These are phyloP conservation scores for Lentinula novae-zelandiae DNA, from an alignment of 1,284 basidiomycete species.

Conservation along the genomic window DNA sequence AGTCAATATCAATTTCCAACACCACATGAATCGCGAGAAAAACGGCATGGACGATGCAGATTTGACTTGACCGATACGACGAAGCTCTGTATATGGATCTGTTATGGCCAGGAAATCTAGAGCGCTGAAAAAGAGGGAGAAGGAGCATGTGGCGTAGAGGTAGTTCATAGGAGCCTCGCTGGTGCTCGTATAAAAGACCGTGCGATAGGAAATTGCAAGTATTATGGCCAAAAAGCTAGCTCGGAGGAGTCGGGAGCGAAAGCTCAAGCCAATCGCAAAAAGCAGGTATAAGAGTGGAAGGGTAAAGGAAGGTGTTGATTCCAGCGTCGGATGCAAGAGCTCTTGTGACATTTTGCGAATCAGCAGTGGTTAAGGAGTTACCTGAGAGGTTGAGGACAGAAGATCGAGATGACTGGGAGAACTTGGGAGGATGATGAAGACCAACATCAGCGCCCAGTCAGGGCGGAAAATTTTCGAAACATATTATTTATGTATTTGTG, in stretches of 20 bases:
- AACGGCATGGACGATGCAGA: conserved; percentile 16
- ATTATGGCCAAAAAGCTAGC: not conserved
- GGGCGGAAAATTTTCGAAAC: too few species aligned
- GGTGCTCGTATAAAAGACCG: not conserved
- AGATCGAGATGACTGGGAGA: too few species aligned
- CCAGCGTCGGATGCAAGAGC: not conserved
- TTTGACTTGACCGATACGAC: conserved; percentile 9
- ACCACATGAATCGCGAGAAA: conserved; percentile 23
- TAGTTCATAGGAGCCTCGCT: not conserved
- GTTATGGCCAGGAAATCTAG: conserved; percentile 21
- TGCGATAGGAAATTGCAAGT: not conserved
- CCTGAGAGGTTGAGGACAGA: too few species aligned
- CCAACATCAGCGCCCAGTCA: too few species aligned
- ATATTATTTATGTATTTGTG: too few species aligned
- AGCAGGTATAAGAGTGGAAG: not conserved
- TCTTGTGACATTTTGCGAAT: too few species aligned
- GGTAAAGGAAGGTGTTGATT: not conserved
- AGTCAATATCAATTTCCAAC: conserved; percentile 17
- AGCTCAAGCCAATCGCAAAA: not conserved
- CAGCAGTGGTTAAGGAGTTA: too few species aligned
- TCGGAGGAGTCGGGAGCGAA: not conserved
- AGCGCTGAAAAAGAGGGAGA: conserved; percentile 13
- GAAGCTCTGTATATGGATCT: conserved; percentile 19
- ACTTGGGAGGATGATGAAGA: too few species aligned
- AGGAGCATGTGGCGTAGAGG: conserved; percentile 6